Evolutionary conservation across 2,329 filamentous ascomycete genomes (phyloP).

Genomic region (Dactylella cylindrospora): DNA sequence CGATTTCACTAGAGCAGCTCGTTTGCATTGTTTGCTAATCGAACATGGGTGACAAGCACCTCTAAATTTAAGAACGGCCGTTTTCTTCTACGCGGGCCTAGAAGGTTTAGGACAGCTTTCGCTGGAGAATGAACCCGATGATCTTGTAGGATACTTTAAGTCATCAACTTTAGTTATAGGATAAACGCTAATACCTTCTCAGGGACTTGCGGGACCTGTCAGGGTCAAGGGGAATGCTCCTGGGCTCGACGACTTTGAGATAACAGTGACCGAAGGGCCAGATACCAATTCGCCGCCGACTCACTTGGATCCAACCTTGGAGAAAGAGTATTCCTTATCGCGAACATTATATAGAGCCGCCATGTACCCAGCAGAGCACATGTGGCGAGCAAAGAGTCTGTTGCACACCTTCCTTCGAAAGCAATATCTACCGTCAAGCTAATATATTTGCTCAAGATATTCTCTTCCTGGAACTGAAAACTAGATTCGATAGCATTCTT

Average conservation of each 20-base stretch:
- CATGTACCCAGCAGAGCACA: constrained; percentile 64
- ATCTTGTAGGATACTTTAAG: constrained; percentile 46
- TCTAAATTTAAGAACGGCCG: constrained; percentile 68
- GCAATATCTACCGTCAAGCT: neutral
- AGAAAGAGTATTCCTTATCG: constrained; percentile 69
- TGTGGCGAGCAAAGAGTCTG: constrained; percentile 80
- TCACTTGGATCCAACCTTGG: constrained; percentile 63
- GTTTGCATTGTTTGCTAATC: neutral
- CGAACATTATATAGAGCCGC: constrained; percentile 74
- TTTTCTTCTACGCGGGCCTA: constrained; percentile 79
- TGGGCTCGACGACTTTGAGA: constrained; percentile 74
- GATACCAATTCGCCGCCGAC: constrained; percentile 62
- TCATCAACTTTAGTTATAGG: neutral
- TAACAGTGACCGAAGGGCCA: constrained; percentile 73
- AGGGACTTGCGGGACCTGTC: constrained; percentile 64
- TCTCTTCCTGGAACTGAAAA: constrained; percentile 65
- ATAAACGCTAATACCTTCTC: neutral
- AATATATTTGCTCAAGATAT: constrained; percentile 53
- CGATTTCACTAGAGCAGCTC: neutral
- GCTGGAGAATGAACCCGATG: constrained; percentile 59
- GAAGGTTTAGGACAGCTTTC: constrained; percentile 72
- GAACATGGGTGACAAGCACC: constrained; percentile 52
- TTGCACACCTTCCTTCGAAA: constrained; percentile 8
- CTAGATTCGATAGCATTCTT: constrained; percentile 63
- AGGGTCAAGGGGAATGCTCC: constrained; percentile 69